phyloP scores from a whole-genome alignment of 306 rosid species.

The Gynostemma pentaphyllum region DNA sequence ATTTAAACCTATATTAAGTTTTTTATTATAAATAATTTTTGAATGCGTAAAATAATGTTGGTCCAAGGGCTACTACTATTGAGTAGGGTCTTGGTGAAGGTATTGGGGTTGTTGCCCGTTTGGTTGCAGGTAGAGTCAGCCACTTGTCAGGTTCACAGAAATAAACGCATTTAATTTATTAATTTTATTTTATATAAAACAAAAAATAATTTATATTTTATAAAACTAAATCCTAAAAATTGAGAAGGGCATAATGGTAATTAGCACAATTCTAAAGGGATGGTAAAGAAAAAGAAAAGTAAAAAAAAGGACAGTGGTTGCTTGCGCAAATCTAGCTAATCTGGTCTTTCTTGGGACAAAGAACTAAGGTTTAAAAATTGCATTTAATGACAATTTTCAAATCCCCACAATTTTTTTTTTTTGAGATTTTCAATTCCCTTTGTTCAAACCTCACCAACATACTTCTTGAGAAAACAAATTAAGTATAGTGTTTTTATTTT shows the following conservation, averaged over 20 bases:
- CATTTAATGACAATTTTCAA: background rate
- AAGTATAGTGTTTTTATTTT: background rate
- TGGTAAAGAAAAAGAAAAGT: background rate
- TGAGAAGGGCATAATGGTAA: background rate
- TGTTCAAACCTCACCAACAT: too few relatives aligned
- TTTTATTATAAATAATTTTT: too few relatives aligned
- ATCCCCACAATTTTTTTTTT: too few relatives aligned
- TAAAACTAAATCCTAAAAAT: background rate
- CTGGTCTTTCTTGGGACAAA: background rate
- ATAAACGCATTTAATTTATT: background rate
- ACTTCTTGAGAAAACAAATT: background rate
- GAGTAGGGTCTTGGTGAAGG: background rate
- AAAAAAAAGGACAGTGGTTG: background rate
- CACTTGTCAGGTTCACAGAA: background rate
- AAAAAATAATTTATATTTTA: background rate
- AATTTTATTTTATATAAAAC: background rate
- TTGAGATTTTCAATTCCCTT: too few relatives aligned
- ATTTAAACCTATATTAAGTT: too few relatives aligned
- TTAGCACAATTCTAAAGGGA: background rate
- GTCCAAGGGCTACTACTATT: background rate
- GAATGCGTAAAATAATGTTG: background rate
- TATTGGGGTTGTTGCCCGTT: background rate
- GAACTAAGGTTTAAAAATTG: background rate
- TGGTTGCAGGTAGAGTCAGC: background rate
- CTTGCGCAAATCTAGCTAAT: background rate